These are phyloP conservation scores for Trametes elegans DNA, from an alignment of 768 basidiomycete genomes.

Conservation along the genomic window DNA sequence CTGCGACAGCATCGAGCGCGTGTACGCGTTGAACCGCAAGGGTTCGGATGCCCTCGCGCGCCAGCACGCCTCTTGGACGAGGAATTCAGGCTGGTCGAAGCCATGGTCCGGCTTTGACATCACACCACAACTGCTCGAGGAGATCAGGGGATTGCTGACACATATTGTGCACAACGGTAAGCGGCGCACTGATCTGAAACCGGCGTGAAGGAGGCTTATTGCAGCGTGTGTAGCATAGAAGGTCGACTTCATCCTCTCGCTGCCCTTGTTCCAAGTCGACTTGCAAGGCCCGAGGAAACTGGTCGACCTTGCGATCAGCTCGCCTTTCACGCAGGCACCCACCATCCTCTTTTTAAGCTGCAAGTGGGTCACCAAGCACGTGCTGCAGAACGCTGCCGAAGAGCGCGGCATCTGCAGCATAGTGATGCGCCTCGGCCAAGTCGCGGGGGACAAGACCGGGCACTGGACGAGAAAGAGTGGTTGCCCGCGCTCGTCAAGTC, in stretches of 20 bases:
- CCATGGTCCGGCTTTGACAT: conserved; percentile 23
- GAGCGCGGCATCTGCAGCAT: conserved; percentile 23
- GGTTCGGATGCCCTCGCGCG: conserved; percentile 18
- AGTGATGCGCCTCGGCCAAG: conserved; percentile 36
- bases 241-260: conserved; percentile 41
- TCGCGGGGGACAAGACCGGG: conserved; percentile 29
- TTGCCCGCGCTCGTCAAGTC: conserved; percentile 31
- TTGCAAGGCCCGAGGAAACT: conserved; percentile 26
- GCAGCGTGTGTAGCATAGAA: conserved; percentile 33
- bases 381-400: conserved; percentile 28
- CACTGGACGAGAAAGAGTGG: conserved; percentile 35
- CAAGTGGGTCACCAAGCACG: conserved; percentile 33
- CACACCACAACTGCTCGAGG: conserved; percentile 2
- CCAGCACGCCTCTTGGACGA: conserved; percentile 28
- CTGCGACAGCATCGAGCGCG: conserved; percentile 18
- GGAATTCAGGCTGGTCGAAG: conserved; percentile 37
- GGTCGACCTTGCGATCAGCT: conserved; percentile 17
- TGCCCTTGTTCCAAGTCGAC: conserved; percentile 37
- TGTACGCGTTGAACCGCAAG: conserved; percentile 30
- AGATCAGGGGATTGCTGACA: conserved; percentile 15
- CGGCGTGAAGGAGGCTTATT: background rate
- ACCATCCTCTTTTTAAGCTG: conserved; percentile 13
- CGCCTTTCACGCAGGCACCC: conserved; percentile 6
- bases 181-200: background rate
- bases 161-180: conserved; percentile 31